Percentiles rank a stretch among this genome's conserved stretches.
phyloP scores from a whole-genome alignment of 2,329 filamentous ascomycete genomes.

The Pseudocercospora fuligena region DNA sequence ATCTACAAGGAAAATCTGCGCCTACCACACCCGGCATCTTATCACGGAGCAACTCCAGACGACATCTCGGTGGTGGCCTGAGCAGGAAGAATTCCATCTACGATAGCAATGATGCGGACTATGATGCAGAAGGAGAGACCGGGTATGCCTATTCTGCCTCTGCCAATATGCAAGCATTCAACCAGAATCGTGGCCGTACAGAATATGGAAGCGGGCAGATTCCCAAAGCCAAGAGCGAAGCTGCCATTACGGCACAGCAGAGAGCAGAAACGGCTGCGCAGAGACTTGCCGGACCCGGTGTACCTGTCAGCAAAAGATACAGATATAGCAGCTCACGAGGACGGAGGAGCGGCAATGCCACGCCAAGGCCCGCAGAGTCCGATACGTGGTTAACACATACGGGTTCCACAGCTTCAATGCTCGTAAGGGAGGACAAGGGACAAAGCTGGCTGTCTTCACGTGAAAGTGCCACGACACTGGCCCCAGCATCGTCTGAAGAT shows the following conservation, averaged over 20 bases:
- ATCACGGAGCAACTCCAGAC: constrained; percentile 47
- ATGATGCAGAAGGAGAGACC: constrained; percentile 20
- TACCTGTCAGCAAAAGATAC: constrained; percentile 27
- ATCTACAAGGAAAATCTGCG: constrained; percentile 55
- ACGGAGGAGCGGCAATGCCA: constrained; percentile 23
- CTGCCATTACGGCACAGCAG: constrained; percentile 43
- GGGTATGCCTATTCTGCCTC: constrained; percentile 26
- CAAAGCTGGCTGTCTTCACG: constrained; percentile 64
- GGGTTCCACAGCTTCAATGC: constrained; percentile 60
- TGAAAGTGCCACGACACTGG: constrained; percentile 52
- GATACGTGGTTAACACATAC: constrained; percentile 66
- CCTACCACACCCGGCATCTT: constrained; percentile 56
- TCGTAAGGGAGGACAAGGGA: constrained; percentile 65
- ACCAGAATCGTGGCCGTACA: constrained; percentile 17
- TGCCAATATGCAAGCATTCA: neutral
- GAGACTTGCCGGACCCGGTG: constrained; percentile 27
- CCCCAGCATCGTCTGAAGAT: constrained; percentile 34
- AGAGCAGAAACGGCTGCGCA: constrained; percentile 12
- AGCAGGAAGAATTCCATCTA: constrained; percentile 39
- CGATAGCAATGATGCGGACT: constrained; percentile 29
- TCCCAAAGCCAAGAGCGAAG: constrained; percentile 54
- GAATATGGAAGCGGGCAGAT: constrained; percentile 38
- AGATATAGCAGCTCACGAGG: constrained; percentile 13
- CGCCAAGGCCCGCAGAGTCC: constrained; percentile 27
- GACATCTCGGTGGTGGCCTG: constrained; percentile 39